These are phyloP conservation scores for Corylus avellana DNA, from an alignment of 306 rosid species.

Conservation along the genomic window DNA sequence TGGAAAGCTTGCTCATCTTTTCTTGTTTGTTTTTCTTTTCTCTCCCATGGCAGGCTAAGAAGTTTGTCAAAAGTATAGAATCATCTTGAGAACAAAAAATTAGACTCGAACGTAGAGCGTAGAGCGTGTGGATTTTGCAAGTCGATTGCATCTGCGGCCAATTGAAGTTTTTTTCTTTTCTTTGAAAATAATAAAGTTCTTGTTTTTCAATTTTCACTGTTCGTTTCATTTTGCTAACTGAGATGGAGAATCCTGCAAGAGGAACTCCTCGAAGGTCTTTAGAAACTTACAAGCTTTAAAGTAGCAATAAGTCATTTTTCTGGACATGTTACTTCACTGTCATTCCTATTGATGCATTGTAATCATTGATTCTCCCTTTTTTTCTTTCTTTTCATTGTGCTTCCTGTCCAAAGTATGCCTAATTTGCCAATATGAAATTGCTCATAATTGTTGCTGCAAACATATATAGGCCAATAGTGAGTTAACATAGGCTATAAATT, in stretches of 20 bases:
- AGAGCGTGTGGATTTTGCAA: constrained; percentile 14
- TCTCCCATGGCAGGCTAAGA: constrained; percentile 59
- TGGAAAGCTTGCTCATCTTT: constrained; percentile 16
- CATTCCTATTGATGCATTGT: background rate
- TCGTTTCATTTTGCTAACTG: constrained; percentile 23
- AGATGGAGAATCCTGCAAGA: constrained; percentile 15
- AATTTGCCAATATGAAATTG: background rate
- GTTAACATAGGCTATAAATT: no score
- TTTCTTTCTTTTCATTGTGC: constrained; percentile 8
- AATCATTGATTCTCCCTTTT: background rate
- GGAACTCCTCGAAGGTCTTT: constrained; percentile 4
- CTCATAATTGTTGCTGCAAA: background rate
- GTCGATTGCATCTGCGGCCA: constrained; percentile 24
- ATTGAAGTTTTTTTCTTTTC: constrained; percentile 8
- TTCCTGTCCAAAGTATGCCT: background rate
- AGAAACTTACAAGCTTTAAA: background rate
- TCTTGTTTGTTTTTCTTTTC: background rate
- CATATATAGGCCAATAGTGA: no score
- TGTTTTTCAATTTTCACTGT: background rate
- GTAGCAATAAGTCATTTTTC: constrained; percentile 16
- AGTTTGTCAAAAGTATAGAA: constrained; percentile 57
- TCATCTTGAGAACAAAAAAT: constrained; percentile 49
- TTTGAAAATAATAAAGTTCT: constrained; percentile 39
- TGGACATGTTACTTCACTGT: constrained; percentile 3
- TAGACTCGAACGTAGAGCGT: background rate